Base-by-base conservation (phyloP, 1,139 yeast species). In the Yamadazyma oceani region DNA sequence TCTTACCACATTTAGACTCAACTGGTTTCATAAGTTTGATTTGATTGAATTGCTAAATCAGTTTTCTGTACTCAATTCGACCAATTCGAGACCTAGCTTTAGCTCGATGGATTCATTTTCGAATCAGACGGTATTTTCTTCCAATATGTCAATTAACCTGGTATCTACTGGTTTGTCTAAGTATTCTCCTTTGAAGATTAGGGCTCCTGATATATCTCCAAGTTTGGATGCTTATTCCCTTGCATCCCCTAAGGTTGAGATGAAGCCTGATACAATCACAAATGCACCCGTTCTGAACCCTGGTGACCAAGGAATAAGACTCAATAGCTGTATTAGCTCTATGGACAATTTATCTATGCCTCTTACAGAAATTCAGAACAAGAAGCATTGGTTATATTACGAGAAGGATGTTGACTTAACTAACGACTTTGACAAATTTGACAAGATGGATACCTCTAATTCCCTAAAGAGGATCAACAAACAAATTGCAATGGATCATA, bases 371-470 rank as follows among this genome's bases (percentile, higher is more conserved):
- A 15, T 12, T 4, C 9, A 9, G 11, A 4, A 15, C 17, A 44
- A 43, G 15, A 28, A 35, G 3, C 50, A 40, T 30, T 69, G 75
- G 75, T 53, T 69, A 5, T 58, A 67, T 60, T 66, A 62, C 44
- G 73, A 67, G 26, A 51, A 50, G 32, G 73, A 67, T 41, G 54
- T 52, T 28, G 57, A 58, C 29, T 52, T 66, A 21, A 49, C 63
- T 2, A 45, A 45, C 33, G 42, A 40, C 24, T 49, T 47, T 35
- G 30, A 16, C n/a, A 27, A 15, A 10, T 27, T 27, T 12, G 68
- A 64, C 29, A 55, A 52, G 25, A 50, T 59, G 13, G 49, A 48
- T 21, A 49, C 50, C 17, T 38, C 47, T 28, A 63, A 58, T 34
- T 49, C 56, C 17, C 50, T 58, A 3, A 51, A 54, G 36, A 64